Conservation (phyloP, 1,139 yeast genomes). For the Yamadazyma jaroonii region DNA sequence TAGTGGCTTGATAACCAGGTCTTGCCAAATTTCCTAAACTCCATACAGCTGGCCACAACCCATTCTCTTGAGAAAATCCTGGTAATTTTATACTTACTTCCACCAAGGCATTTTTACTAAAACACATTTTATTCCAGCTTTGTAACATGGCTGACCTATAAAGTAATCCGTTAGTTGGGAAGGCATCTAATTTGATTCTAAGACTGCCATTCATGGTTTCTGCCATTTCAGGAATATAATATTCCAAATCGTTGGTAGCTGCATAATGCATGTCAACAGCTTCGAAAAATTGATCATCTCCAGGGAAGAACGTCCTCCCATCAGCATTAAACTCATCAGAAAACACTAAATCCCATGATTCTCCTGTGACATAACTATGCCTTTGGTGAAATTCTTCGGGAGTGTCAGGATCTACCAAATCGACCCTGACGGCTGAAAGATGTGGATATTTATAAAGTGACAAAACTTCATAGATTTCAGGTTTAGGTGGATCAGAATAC, state of each 20-base stretch:
- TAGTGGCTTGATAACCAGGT: slow-evolving; percentile 29
- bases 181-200: slow-evolving; percentile 21
- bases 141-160: slow-evolving; percentile 31
- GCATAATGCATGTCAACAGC: slow-evolving; percentile 28
- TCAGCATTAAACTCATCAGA: slow-evolving; percentile 31
- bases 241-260: slow-evolving; percentile 31
- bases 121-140: slow-evolving; percentile 31
- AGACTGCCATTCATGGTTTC: slow-evolving; percentile 26
- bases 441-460: slow-evolving; percentile 20
- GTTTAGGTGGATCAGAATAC: slow-evolving; percentile 10
- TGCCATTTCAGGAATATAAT: slow-evolving; percentile 29
- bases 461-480: slow-evolving; percentile 16
- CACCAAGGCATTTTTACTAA: slow-evolving; percentile 24
- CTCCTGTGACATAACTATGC: slow-evolving; percentile 13
- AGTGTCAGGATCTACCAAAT: slow-evolving; percentile 28
- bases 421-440: slow-evolving; percentile 21
- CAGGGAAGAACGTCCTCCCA: slow-evolving; percentile 29
- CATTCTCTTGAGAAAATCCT: slow-evolving; percentile 21
- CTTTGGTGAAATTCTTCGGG: slow-evolving; percentile 16
- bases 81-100: slow-evolving; percentile 26
- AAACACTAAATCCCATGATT: slow-evolving; percentile 25
- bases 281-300: slow-evolving; percentile 31
- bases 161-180: slow-evolving; percentile 21
- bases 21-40: slow-evolving; percentile 30
- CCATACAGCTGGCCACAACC: slow-evolving; percentile 35